Conservation (phyloP, 139 green algal species). For the Limnomonas spitsbergensis region DNA sequence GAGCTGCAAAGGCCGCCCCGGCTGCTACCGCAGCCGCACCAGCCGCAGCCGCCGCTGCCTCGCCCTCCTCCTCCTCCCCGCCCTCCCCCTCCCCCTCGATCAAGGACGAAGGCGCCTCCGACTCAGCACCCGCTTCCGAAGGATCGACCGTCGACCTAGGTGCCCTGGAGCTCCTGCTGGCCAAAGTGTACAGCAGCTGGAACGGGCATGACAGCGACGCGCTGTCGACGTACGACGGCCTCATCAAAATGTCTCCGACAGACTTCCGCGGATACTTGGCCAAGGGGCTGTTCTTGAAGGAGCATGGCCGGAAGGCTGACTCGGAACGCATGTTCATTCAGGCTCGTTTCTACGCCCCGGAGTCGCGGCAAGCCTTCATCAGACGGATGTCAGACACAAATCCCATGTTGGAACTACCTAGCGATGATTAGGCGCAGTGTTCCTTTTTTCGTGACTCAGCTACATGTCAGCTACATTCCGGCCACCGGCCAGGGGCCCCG, state of each 20-base stretch:
- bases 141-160: conserved; percentile 29
- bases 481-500: too few species aligned
- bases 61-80: neutral
- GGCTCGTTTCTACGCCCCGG: conserved; percentile 54
- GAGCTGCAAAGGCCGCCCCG: neutral
- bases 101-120: neutral
- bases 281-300: conserved; percentile 54
- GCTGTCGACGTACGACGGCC: conserved; percentile 32
- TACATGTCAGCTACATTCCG: too few species aligned
- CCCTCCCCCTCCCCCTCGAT: neutral
- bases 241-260: conserved; percentile 16
- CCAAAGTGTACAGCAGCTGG: conserved; percentile 53
- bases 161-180: conserved; percentile 44
- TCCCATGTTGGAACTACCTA: conserved; percentile 19
- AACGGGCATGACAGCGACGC: conserved; percentile 54
- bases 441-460: too few species aligned
- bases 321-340: conserved; percentile 62
- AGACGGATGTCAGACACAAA: conserved; percentile 24
- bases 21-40: neutral
- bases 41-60: neutral
- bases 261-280: conserved; percentile 59
- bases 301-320: conserved; percentile 50
- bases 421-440: conserved; percentile 6
- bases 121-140: neutral
- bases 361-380: conserved; percentile 45